Evolutionary conservation across 192 early-diverging fungal genomes (phyloP).

Genomic region (Neocallimastix lanati): DNA sequence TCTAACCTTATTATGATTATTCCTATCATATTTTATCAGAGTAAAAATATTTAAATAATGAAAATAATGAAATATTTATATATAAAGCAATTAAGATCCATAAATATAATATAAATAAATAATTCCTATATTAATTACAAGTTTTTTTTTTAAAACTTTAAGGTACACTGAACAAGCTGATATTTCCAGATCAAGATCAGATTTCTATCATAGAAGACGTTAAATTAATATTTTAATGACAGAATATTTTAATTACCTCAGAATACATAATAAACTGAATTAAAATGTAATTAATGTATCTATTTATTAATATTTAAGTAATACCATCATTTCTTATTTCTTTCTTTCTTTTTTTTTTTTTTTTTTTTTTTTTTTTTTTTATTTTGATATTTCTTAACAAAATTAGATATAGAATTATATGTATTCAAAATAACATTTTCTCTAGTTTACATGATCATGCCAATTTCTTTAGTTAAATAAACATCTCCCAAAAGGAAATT

Average conservation of each 20-base stretch:
- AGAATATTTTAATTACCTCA: constrained; percentile 92
- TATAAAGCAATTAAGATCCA: too few relatives aligned
- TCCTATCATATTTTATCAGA: constrained; percentile 69
- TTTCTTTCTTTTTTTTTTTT: too few relatives aligned
- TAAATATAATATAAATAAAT: background rate
- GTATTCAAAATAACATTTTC: constrained; percentile 67
- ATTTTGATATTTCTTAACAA: too few relatives aligned
- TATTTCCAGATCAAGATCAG: constrained; percentile 51
- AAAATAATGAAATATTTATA: too few relatives aligned
- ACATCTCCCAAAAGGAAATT: constrained; percentile 24
- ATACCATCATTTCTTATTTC: too few relatives aligned
- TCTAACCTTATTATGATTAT: too few relatives aligned
- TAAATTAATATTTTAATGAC: constrained; percentile 64
- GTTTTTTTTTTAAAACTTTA: constrained; percentile 2
- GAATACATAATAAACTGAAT: too few relatives aligned
- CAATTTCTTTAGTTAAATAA: constrained; percentile 68
- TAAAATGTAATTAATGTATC: too few relatives aligned
- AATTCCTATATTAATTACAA: constrained; percentile 4
- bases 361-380: too few relatives aligned
- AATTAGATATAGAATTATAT: constrained; percentile 67
- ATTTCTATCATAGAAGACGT: constrained; percentile 64
- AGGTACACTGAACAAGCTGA: constrained; percentile 64
- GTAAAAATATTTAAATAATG: constrained; percentile 15
- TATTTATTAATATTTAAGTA: too few relatives aligned
- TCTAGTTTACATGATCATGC: constrained; percentile 74